phyloP scores from a whole-genome alignment of 306 rosid genomes.

The Citrullus mucosospermus region DNA sequence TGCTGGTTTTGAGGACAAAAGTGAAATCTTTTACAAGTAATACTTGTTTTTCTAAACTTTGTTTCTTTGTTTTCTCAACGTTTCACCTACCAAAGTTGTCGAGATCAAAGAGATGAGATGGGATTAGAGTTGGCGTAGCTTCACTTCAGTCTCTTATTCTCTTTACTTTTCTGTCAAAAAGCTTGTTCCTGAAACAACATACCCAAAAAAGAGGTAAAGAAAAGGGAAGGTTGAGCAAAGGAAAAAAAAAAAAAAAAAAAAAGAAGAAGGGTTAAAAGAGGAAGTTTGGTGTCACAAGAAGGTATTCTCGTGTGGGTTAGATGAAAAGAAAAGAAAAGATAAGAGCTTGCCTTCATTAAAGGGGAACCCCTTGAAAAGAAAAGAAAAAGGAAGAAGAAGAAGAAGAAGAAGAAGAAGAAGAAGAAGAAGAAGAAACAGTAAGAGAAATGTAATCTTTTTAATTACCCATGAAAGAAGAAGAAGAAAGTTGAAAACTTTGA shows the following conservation, averaged over 20 bases:
- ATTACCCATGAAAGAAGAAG: conserved; percentile 38
- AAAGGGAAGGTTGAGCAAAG: not conserved
- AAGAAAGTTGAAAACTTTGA: not conserved
- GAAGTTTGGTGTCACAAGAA: conserved; percentile 40
- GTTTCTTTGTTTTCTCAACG: conserved; percentile 46
- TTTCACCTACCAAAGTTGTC: conserved; percentile 54
- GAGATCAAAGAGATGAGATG: conserved; percentile 17
- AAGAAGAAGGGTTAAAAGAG: conserved; percentile 3
- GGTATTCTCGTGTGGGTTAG: conserved; percentile 79
- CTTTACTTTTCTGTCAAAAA: conserved; percentile 17
- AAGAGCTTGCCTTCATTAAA: not conserved
- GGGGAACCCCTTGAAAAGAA: not conserved
- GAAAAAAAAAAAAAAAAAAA: too few species aligned
- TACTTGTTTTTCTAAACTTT: conserved; percentile 9
- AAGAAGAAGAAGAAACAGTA: not conserved
- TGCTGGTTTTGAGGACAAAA: conserved; percentile 5
- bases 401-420: not conserved
- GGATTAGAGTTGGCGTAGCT: conserved; percentile 9
- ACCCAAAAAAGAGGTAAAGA: conserved; percentile 28
- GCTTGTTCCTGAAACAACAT: conserved; percentile 72
- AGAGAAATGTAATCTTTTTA: conserved; percentile 1
- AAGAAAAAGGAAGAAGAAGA: not conserved
- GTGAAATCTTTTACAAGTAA: conserved; percentile 34
- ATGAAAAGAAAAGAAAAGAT: conserved; percentile 18
- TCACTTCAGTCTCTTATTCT: not conserved